Base-by-base conservation (phyloP, 106 monocot genomes). In the Ottelia alismoides region DNA sequence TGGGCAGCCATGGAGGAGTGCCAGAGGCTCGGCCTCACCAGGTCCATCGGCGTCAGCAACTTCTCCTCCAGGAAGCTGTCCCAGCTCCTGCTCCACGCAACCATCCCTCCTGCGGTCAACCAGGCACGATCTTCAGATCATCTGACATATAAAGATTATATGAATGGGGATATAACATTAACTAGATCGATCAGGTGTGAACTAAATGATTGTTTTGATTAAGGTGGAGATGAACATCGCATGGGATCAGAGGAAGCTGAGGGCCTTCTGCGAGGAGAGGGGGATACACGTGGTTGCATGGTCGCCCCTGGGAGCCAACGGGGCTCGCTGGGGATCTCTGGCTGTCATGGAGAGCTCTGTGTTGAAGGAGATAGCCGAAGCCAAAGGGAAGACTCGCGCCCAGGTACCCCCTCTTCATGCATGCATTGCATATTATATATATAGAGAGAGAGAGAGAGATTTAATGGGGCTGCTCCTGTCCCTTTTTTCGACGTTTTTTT, bases 31-130 rank as follows among this genome's bases (percentile, higher is more conserved):
- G 85, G 82, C 9, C 86, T 86, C 45, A 74, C 81, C 30, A 72
- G 62, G 30, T 78, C 92, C 19, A 82, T 92, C n/a, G 92, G 92
- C 0, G 78, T 85, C 45, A 86, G 85, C 52, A 92, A 92, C 57
- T 92, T 91, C 53, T 70, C 81, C 21, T 67, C 66, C 17, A 84
- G 81, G 72, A 91, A 91, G 53, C 44, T 91, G 3, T 65, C 60
- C 24, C 76, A 88, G 62, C 28, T 88, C 57, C 53, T 83, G 28
- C 58, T 48, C 3, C 21, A 62, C 20, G 83, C 83, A 21, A 64
- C 63, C 27, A 70, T 88, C 20, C 76, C 79, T 20, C 88, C 88
- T 0, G 88, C 79, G 2, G 88, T 83, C 25, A 47, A 83, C 47
- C 88, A 88, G 65, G 83, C 83, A 21, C 45, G 11, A 22, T 46